These are phyloP conservation scores for Cytospora piceae DNA, from an alignment of 2,329 filamentous ascomycete species.

Conservation along the genomic window DNA sequence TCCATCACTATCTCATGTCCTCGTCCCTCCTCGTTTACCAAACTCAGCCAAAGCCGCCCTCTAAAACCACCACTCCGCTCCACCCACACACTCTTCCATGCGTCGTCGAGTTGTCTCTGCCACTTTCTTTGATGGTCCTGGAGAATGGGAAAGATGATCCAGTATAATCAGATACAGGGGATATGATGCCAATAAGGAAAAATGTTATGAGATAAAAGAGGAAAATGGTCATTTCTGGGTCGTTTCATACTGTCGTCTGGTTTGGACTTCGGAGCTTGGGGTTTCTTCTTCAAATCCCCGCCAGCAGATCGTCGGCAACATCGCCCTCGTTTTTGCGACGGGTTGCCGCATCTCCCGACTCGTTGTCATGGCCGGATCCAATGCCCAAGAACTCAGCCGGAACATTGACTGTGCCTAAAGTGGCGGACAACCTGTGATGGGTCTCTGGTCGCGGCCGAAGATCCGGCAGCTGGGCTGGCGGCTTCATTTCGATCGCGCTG, in stretches of 20 bases:
- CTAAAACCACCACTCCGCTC: neutral
- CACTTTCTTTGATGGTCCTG: neutral
- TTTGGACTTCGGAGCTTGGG: neutral
- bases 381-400: conserved; percentile 25
- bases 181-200: conserved; percentile 10
- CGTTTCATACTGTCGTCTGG: conserved; percentile 22
- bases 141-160: neutral
- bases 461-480: conserved; percentile 18
- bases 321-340: conserved; percentile 3
- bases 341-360: conserved; percentile 4
- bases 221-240: conserved; percentile 21
- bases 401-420: neutral
- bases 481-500: conserved; percentile 27
- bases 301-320: conserved; percentile 28
- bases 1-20: conserved; percentile 3
- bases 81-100: neutral
- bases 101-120: neutral
- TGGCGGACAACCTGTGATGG: conserved; percentile 7
- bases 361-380: conserved; percentile 24
- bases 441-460: neutral
- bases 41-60: neutral
- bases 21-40: neutral
- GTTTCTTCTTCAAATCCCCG: conserved; percentile 4
- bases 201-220: conserved; percentile 1
- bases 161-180: conserved; percentile 16